Conservation (phyloP, 345 rosid genomes). For the Citrus inodora region DNA sequence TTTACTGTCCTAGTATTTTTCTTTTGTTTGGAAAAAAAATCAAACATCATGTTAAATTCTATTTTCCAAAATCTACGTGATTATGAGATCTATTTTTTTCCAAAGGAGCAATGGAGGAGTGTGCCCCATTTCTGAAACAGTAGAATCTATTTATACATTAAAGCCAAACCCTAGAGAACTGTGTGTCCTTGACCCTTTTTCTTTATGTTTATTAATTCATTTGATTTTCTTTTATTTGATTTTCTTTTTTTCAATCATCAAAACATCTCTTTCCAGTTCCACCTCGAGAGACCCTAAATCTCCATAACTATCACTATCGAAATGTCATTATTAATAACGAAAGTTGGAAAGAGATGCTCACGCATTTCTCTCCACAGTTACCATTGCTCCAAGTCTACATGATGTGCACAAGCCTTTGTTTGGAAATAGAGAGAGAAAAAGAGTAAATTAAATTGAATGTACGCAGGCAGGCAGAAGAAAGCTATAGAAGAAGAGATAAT, state of each 20-base stretch:
- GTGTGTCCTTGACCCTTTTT: background rate
- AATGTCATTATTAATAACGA: slow-evolving; percentile 14
- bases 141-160: background rate
- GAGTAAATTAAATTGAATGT: slow-evolving; percentile 7
- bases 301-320: background rate
- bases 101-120: too few species aligned
- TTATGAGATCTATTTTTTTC: too few species aligned
- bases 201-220: background rate
- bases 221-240: background rate
- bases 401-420: slow-evolving; percentile 12
- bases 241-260: background rate
- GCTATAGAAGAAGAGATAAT: background rate
- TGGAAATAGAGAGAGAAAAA: slow-evolving; percentile 1
- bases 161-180: background rate
- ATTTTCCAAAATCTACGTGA: too few species aligned
- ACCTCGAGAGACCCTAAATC: background rate
- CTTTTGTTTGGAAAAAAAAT: too few species aligned
- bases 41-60: too few species aligned
- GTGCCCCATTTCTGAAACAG: background rate
- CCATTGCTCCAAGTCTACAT: slow-evolving; percentile 33
- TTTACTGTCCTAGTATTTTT: too few species aligned
- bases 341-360: slow-evolving; percentile 29
- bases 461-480: slow-evolving; percentile 14
- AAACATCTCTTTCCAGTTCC: background rate
- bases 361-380: slow-evolving; percentile 34